A percentile compares a stretch with the other conserved stretches of the same genome.
These are phyloP conservation scores for Dactylis glomerata DNA, from an alignment of 176 grass and related monocot genomes.

Conservation along the genomic window DNA sequence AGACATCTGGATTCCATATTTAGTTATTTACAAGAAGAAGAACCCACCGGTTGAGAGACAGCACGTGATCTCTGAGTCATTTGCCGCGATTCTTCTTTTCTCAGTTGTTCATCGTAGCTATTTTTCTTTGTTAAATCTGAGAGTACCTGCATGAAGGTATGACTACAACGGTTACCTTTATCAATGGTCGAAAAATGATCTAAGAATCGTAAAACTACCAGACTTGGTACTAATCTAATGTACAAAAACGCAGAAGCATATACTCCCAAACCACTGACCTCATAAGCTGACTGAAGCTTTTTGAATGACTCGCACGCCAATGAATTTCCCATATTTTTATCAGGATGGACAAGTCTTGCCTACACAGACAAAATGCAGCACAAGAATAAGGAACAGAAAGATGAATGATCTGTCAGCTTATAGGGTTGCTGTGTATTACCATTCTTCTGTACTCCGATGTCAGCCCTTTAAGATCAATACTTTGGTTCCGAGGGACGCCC, in stretches of 20 bases:
- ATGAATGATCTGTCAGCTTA: neutral
- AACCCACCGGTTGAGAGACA: conserved; percentile 73
- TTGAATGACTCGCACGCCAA: conserved; percentile 97
- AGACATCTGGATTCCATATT: neutral
- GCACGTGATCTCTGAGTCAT: conserved; percentile 53
- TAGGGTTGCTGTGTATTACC: conserved; percentile 31
- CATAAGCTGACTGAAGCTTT: conserved; percentile 98
- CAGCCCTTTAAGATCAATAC: conserved; percentile 50
- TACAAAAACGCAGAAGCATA: conserved; percentile 10
- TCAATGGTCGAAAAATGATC: neutral
- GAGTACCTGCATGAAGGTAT: conserved; percentile 60
- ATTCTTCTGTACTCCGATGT: conserved; percentile 82
- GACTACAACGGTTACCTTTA: conserved; percentile 29
- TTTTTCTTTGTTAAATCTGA: conserved; percentile 90
- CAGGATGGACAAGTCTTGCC: conserved; percentile 93
- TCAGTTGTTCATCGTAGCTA: conserved; percentile 81
- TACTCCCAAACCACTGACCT: conserved; percentile 56
- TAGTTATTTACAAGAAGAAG: conserved; percentile 7
- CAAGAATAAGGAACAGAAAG: conserved; percentile 12
- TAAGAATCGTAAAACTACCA: neutral
- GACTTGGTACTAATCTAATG: neutral
- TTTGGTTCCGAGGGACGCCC: conserved; percentile 49
- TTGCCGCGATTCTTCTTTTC: conserved; percentile 79
- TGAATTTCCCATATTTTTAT: conserved; percentile 90
- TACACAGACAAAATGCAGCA: conserved; percentile 42